Evolutionary conservation across 352 stramenopile species (phyloP), one percentile per base, ranked within the genome.

Genomic region (Globisporangium mamillatum): DNA sequence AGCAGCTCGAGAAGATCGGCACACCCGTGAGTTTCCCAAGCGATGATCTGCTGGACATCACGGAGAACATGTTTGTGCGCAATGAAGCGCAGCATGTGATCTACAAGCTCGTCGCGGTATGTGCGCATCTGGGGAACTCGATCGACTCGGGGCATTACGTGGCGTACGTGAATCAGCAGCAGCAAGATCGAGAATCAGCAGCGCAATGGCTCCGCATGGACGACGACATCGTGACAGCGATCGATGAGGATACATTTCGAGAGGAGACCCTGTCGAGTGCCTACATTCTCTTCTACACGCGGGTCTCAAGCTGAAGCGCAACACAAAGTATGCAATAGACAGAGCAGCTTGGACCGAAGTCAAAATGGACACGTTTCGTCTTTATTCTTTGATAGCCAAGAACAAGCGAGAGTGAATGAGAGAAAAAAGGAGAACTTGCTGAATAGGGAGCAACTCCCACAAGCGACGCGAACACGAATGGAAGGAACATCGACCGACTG

Each of bases 71-170:
- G 38, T 93, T 95, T 69, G 70, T 85, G 41, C 77, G 82, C 0
- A 76, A 89, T 32, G 72, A 82, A 5, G 67, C 67, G 2, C 71
- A 80, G 20, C 77, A 74, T 6, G 66, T 76, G 29, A 70, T 68
- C 1, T 95, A 93, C 56, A 61, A 85, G 55, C 68, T 94, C 22
- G 75, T 84, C 27, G 88, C 83, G 0, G 80, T 94, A 12, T 93
- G 86, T n/a, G 76, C 84, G 53, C 88, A 95, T 68, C 60, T 93
- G 29, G 88, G 88, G 3, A 68, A 59, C 6, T 82, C 77, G 0
- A 75, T 92, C 34, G 74, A 92, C 64, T 72, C 80, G 6, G 88
- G 88, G 0, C 88, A 95, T 62, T 95, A 95, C 67, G 74, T 95
- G 20, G 82, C 82, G 20, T 95, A 93, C 57, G 69, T 84, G 38